Base-by-base conservation (phyloP, 768 basidiomycete species). In the Pulveroboletus sp. region DNA sequence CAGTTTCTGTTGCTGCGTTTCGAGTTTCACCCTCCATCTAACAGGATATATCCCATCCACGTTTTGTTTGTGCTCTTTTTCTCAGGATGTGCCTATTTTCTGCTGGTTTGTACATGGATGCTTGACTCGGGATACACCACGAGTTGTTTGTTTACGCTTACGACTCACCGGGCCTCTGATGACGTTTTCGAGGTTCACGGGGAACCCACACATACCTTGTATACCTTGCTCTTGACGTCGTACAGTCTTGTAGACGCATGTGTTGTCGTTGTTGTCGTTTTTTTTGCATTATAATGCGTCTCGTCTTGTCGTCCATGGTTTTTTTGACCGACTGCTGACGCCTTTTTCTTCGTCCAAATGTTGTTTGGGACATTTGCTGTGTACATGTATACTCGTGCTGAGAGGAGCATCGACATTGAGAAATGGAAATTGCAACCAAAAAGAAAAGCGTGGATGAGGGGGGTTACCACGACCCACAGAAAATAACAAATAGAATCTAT, bases 41-140 rank as follows among this genome's bases (percentile, higher is more conserved):
- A 32, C 35, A 38, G 36, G 51, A 54, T 54, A 47, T 54, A 47
- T 54, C 36, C 44, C 27, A 6, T 28, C 8, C 27, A 6, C 8
- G 27, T 28, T 28, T 28, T 6, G 6, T 28, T 28, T 28, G 21
- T 40, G 8, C 10, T 14, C 15, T 28, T n/a, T 7, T 39, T 46
- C 38, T 17, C 11, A 17, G 26, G 24, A 7, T 21, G 30, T 26
- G 43, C 32, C 10, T 35, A 32, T 26, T 24, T 44, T 6, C 1
- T 33, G 21, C 31, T 31, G 15, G 27, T 6, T 33, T 33, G 24
- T 33, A 21, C 43, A n/a, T 33, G 14, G 31, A 44, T 32, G 14
- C 14, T 43, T 10, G 43, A 21, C 43, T 6, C 18, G 9, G 18
- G 43, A 43, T 44, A 2, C 14, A 28, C n/a, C 5, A 38, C 39